Conservation (phyloP, 805 yeast genomes). For the Yarrowia sp. region DNA sequence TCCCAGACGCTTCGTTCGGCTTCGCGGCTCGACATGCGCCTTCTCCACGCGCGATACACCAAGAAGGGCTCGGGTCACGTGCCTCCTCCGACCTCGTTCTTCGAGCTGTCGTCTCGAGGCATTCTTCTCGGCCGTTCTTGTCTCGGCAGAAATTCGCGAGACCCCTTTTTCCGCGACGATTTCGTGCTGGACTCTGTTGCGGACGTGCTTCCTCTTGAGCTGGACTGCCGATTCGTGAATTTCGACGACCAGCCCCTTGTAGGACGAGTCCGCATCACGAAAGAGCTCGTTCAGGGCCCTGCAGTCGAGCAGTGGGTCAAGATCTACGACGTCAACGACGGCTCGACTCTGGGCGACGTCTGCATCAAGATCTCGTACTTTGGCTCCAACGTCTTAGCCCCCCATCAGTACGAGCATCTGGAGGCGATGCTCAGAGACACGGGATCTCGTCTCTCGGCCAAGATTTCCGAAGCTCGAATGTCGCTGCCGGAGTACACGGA, state of each 20-base stretch:
- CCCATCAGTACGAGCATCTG: conserved; percentile 57
- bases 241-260: conserved; percentile 17
- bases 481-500: conserved; percentile 33
- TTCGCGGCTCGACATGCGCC: background rate
- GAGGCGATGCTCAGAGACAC: conserved; percentile 53
- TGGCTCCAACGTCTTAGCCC: conserved; percentile 46
- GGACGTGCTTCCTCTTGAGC: background rate
- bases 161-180: conserved; percentile 21
- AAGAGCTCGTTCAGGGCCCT: conserved; percentile 14
- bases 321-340: conserved; percentile 37
- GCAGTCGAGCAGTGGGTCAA: conserved; percentile 20
- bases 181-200: conserved; percentile 7
- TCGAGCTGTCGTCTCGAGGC: conserved; percentile 16
- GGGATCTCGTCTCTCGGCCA: background rate
- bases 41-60: background rate
- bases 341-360: conserved; percentile 50
- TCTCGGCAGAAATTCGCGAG: conserved; percentile 13
- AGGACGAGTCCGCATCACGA: background rate
- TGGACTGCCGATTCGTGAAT: conserved; percentile 14
- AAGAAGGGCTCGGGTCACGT: background rate
- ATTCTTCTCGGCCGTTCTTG: background rate
- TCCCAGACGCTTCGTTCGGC: background rate
- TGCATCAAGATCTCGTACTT: conserved; percentile 34
- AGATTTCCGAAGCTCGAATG: conserved; percentile 3
- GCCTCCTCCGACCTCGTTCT: conserved; percentile 8